phyloP scores from a whole-genome alignment of 371 early-diverging fungal species.

The Mucor mucedo region DNA sequence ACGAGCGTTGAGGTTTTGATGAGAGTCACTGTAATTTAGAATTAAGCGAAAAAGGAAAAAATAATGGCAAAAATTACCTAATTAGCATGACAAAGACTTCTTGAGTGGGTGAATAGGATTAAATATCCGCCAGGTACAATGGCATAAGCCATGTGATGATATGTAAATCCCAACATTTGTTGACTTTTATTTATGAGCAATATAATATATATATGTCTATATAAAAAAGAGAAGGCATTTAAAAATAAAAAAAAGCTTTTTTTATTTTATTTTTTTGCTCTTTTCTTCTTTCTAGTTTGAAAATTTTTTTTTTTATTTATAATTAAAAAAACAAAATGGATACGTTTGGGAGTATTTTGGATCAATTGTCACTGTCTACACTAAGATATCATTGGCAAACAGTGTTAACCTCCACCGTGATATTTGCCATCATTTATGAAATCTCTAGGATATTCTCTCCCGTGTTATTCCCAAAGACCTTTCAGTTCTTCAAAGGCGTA shows the following conservation, averaged over 20 bases:
- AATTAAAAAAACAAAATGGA: slow-evolving; percentile 22
- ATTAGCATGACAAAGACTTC: too few relatives aligned
- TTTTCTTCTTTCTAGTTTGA: neutral
- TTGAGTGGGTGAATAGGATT: too few relatives aligned
- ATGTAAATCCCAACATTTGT: too few relatives aligned
- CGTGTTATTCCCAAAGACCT: slow-evolving; percentile 64
- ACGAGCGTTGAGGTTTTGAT: too few relatives aligned
- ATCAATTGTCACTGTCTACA: slow-evolving; percentile 40
- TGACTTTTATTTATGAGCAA: too few relatives aligned
- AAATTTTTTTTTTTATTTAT: neutral
- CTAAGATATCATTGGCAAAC: slow-evolving; percentile 51
- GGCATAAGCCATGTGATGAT: too few relatives aligned
- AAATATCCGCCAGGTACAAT: too few relatives aligned
- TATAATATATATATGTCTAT: too few relatives aligned
- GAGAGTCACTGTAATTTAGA: too few relatives aligned
- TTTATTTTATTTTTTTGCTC: neutral
- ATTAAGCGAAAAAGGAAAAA: too few relatives aligned
- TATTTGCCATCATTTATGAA: slow-evolving; percentile 60
- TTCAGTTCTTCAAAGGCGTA: slow-evolving; percentile 62
- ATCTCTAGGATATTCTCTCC: slow-evolving; percentile 63
- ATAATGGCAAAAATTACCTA: too few relatives aligned
- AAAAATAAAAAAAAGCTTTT: neutral
- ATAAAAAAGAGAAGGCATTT: neutral
- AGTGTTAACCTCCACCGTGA: slow-evolving; percentile 42
- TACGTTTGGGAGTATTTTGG: slow-evolving; percentile 32